Evolutionary conservation across 2,329 filamentous ascomycete species (phyloP).

Genomic region (Penicillium capsulatum): DNA sequence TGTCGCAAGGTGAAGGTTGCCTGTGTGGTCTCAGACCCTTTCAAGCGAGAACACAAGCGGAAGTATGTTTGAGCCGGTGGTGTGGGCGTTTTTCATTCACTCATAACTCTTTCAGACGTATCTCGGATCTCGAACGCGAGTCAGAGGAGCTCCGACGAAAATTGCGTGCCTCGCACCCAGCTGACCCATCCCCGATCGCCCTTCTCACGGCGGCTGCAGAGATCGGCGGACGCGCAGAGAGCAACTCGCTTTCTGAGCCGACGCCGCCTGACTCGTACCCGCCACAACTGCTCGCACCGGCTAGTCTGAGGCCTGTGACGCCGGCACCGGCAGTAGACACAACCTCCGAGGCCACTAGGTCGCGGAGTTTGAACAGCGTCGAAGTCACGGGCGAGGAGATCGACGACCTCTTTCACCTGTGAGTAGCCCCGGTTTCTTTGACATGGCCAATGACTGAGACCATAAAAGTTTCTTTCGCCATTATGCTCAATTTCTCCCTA

Average conservation of each 20-base stretch:
- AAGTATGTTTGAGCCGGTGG: slow-evolving; percentile 26
- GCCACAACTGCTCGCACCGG: slow-evolving; percentile 20
- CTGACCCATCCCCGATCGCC: slow-evolving; percentile 24
- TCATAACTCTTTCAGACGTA: slow-evolving; percentile 23
- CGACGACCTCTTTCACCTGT: slow-evolving; percentile 39
- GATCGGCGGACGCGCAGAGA: slow-evolving; percentile 22
- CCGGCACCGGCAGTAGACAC: slow-evolving; percentile 10
- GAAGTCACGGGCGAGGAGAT: slow-evolving; percentile 32
- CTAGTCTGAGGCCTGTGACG: slow-evolving; percentile 14
- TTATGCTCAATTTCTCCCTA: slow-evolving; percentile 38
- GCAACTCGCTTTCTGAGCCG: slow-evolving; percentile 3
- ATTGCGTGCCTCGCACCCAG: slow-evolving; percentile 27
- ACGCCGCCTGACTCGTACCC: slow-evolving; percentile 18
- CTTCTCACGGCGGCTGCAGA: slow-evolving; percentile 32
- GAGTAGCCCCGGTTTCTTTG: slow-evolving; percentile 4
- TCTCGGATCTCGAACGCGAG: slow-evolving; percentile 39
- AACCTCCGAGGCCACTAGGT: slow-evolving; percentile 20
- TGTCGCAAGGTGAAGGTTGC: slow-evolving; percentile 35
- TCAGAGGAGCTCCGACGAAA: slow-evolving; percentile 35
- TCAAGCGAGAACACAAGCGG: slow-evolving; percentile 43
- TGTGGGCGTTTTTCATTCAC: not conserved
- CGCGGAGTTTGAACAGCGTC: slow-evolving; percentile 31
- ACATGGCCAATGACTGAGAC: not conserved
- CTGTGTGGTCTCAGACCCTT: slow-evolving; percentile 42
- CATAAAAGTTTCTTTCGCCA: slow-evolving; percentile 35